Conservation (phyloP, 2,329 filamentous ascomycete species). For the Curvularia eragrostidis region DNA sequence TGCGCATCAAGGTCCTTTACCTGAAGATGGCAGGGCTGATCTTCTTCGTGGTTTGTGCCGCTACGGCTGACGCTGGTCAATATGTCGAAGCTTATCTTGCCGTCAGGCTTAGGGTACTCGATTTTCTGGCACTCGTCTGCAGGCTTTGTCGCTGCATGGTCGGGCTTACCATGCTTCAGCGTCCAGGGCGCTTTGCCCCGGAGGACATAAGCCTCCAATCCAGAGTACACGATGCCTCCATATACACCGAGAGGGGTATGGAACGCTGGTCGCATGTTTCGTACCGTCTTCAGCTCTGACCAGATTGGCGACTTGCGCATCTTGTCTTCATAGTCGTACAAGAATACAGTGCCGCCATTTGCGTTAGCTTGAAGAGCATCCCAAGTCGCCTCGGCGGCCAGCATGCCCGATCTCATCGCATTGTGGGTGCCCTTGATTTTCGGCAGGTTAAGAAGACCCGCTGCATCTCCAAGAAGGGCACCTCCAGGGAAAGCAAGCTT, state of each 20-base stretch:
- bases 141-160: constrained; percentile 78
- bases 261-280: constrained; percentile 97
- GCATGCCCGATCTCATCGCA: constrained; percentile 96
- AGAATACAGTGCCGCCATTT: constrained; percentile 77
- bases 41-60: constrained; percentile 97
- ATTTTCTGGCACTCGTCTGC: constrained; percentile 86
- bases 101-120: constrained; percentile 95
- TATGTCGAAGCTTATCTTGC: constrained; percentile 94
- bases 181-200: constrained; percentile 92
- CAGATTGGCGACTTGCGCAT: constrained; percentile 87
- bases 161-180: constrained; percentile 79
- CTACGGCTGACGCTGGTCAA: constrained; percentile 93
- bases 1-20: constrained; percentile 96
- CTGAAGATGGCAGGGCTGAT: constrained; percentile 94
- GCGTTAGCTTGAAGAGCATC: constrained; percentile 67
- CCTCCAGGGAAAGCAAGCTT: constrained; percentile 97
- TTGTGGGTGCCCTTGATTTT: constrained; percentile 99
- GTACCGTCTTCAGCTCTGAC: constrained; percentile 92
- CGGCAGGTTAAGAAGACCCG: constrained; percentile 94
- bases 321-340: constrained; percentile 92
- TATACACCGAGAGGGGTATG: constrained; percentile 85
- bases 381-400: constrained; percentile 91
- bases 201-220: constrained; percentile 86
- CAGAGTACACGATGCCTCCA: constrained; percentile 91
- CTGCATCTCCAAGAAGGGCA: constrained; percentile 93